phyloP scores from a whole-genome alignment of 1,284 basidiomycete genomes.

The Malassezia pachydermatis region DNA sequence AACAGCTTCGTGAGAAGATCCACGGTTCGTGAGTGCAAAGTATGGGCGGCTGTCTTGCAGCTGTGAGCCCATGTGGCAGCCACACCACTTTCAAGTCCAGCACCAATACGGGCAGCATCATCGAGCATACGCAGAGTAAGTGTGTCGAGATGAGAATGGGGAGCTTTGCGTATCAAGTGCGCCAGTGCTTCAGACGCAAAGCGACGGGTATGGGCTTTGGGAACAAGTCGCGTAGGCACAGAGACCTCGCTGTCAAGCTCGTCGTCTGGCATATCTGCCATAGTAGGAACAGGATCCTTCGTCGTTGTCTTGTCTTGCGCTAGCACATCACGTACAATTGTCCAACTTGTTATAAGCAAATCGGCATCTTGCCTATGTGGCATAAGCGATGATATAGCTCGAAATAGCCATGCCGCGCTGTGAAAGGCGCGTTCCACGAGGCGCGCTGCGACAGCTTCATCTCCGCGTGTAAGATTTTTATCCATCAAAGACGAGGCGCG shows the following conservation, averaged over 20 bases:
- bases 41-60: slow-evolving; percentile 20
- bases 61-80: slow-evolving; percentile 43
- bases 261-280: slow-evolving; percentile 20
- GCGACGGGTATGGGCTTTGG: slow-evolving; percentile 33
- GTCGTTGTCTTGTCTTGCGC: background rate
- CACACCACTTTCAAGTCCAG: slow-evolving; percentile 25
- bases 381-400: slow-evolving; percentile 32
- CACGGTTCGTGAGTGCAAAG: slow-evolving; percentile 11
- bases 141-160: slow-evolving; percentile 24
- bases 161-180: slow-evolving; percentile 40
- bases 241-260: slow-evolving; percentile 9
- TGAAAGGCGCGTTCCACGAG: slow-evolving; percentile 44
- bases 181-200: slow-evolving; percentile 45
- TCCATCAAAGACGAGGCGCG: slow-evolving; percentile 30
- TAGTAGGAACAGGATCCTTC: background rate
- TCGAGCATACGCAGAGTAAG: slow-evolving; percentile 28
- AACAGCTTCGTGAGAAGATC: slow-evolving; percentile 3
- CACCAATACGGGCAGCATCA: slow-evolving; percentile 19
- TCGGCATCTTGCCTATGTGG: slow-evolving; percentile 21
- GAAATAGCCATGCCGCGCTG: slow-evolving; percentile 37
- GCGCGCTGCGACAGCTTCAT: slow-evolving; percentile 38
- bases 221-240: background rate
- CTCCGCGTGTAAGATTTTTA: slow-evolving; percentile 33
- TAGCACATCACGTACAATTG: slow-evolving; percentile 4
- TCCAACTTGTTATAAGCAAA: slow-evolving; percentile 12